A percentile compares a stretch with the other conserved stretches of the same genome.
These are phyloP conservation scores for Echites panduratus DNA, from an alignment of 257 asterid species.

Conservation along the genomic window DNA sequence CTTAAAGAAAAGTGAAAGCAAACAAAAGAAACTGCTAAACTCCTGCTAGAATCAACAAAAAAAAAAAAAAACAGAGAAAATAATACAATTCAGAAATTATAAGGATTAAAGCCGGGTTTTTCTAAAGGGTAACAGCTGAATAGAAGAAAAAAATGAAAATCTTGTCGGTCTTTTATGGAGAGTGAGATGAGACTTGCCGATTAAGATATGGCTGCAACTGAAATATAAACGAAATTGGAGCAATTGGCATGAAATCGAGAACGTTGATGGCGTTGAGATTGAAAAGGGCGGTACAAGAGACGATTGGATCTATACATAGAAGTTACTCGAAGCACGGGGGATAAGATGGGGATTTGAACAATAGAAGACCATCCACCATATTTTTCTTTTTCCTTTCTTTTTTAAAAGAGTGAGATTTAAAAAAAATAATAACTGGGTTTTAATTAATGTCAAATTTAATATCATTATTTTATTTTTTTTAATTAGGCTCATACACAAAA, in stretches of 20 bases:
- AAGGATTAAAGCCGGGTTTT: background rate
- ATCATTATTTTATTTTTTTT: too few relatives aligned
- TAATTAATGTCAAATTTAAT: too few relatives aligned
- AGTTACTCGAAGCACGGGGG: constrained; percentile 7
- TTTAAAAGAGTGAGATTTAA: too few relatives aligned
- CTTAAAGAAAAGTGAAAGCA: background rate
- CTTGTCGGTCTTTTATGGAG: background rate
- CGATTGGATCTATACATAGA: background rate
- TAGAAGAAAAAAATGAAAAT: background rate
- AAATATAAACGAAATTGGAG: background rate
- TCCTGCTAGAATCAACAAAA: background rate
- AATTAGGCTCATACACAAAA: too few relatives aligned
- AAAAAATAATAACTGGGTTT: too few relatives aligned
- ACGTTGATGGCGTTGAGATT: constrained; percentile 3
- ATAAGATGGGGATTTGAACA: background rate
- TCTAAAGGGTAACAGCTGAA: background rate
- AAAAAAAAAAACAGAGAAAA: background rate
- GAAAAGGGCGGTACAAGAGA: background rate
- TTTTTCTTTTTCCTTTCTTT: too few relatives aligned
- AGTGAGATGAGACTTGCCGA: background rate
- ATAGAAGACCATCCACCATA: too few relatives aligned
- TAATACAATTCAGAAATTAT: background rate
- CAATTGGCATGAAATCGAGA: background rate
- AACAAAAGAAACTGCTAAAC: background rate
- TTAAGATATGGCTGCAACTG: background rate